These are phyloP conservation scores for Linderina pennispora DNA, from an alignment of 192 early-diverging fungal genomes.

Conservation along the genomic window DNA sequence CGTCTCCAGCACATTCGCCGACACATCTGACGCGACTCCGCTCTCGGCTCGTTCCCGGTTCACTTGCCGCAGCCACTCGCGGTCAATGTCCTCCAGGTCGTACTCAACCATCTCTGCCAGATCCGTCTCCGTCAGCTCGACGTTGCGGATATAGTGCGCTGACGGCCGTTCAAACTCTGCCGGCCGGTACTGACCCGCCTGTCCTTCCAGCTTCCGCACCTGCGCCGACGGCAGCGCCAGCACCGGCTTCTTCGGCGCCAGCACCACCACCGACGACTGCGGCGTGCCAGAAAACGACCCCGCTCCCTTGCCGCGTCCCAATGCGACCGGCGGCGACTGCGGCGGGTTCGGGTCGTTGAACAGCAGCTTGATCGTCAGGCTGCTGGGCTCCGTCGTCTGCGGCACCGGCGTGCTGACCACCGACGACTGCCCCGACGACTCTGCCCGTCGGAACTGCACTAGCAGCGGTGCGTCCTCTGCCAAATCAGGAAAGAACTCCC, in stretches of 20 bases:
- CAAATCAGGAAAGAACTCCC: constrained; percentile 78
- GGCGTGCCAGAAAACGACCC: constrained; percentile 28
- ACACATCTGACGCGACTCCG: constrained; percentile 5
- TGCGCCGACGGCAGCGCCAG: constrained; percentile 24
- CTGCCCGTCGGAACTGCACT: not conserved
- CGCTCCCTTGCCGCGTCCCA: constrained; percentile 19
- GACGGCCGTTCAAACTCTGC: constrained; percentile 52
- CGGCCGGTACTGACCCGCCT: constrained; percentile 1
- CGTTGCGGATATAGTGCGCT: constrained; percentile 67
- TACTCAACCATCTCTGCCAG: constrained; percentile 75
- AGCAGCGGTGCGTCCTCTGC: constrained; percentile 39
- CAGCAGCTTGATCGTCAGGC: constrained; percentile 25
- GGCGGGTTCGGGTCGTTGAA: constrained; percentile 21
- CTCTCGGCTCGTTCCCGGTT: constrained; percentile 57
- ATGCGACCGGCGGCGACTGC: constrained; percentile 7
- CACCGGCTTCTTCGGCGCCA: constrained; percentile 42
- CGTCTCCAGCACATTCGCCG: constrained; percentile 63
- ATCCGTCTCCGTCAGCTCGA: constrained; percentile 46
- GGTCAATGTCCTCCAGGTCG: constrained; percentile 97
- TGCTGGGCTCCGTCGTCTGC: constrained; percentile 22
- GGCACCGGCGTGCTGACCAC: not conserved
- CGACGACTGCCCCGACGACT: not conserved
- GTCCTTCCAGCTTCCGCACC: constrained; percentile 10
- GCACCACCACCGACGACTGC: constrained; percentile 36
- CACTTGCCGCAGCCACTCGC: constrained; percentile 62